Percentiles rank a stretch among this genome's conserved stretches.
Evolutionary conservation across 2,329 filamentous ascomycete species (phyloP).

Genomic region (Tolypocladium cylindrosporum): DNA sequence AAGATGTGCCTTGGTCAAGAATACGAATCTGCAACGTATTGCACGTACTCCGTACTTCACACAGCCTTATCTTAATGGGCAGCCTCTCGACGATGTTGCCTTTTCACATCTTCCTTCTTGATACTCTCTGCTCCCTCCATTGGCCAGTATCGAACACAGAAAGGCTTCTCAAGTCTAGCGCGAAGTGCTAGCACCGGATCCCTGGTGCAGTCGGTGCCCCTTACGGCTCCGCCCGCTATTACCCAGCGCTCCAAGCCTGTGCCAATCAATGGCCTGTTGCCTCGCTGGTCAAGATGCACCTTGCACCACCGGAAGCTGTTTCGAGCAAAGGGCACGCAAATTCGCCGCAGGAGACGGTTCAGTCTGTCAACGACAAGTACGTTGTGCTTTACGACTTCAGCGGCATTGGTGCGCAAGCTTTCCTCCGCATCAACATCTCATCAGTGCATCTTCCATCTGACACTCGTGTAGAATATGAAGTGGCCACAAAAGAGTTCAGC

Average conservation of each 20-base stretch:
- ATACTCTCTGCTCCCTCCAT: background rate
- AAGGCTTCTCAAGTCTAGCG: background rate
- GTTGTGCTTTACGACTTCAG: constrained; percentile 28
- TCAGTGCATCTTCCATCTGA: background rate
- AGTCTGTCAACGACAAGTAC: constrained; percentile 25
- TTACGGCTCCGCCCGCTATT: background rate
- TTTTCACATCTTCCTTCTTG: background rate
- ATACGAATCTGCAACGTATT: too few relatives aligned
- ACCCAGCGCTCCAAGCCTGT: background rate
- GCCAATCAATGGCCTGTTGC: background rate
- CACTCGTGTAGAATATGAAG: constrained; percentile 19
- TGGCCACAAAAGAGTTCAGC: constrained; percentile 23
- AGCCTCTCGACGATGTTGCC: background rate
- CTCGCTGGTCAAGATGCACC: background rate
- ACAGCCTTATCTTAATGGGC: too few relatives aligned
- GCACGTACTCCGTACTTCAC: too few relatives aligned
- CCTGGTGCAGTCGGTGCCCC: background rate
- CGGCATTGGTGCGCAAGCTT: constrained; percentile 19
- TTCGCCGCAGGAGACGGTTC: background rate
- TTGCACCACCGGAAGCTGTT: background rate
- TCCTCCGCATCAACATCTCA: background rate
- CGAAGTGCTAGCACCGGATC: background rate
- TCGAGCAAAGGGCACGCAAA: background rate
- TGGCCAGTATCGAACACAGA: background rate
- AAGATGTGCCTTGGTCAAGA: too few relatives aligned